These are phyloP conservation scores for Cucumis melo DNA, from an alignment of 306 rosid genomes.

Conservation along the genomic window DNA sequence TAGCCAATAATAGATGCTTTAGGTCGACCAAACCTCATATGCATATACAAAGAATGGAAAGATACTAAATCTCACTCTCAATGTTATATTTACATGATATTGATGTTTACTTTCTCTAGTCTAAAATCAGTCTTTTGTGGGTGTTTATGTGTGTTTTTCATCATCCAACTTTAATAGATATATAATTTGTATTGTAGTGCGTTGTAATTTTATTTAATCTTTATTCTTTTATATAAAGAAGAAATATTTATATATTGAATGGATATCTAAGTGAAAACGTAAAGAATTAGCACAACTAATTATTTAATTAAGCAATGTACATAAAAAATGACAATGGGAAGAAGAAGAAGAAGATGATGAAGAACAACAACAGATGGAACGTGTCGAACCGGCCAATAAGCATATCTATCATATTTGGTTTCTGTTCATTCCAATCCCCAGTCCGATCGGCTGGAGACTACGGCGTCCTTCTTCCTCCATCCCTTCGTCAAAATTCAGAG, in stretches of 20 bases:
- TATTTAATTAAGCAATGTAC: background rate
- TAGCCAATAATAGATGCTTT: no score
- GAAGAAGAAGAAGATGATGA: no score
- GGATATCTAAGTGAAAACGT: background rate
- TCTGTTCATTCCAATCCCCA: background rate
- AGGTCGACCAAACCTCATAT: no score
- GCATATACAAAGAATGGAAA: no score
- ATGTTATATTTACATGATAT: no score
- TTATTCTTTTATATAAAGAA: background rate
- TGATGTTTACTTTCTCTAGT: no score
- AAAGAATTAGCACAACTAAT: background rate
- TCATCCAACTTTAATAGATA: no score
- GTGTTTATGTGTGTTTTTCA: no score
- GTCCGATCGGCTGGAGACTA: background rate
- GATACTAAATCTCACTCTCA: no score
- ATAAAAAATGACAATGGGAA: background rate
- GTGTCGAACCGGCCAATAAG: background rate
- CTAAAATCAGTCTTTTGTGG: no score
- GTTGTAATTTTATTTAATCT: no score
- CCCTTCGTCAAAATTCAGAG: slow-evolving; percentile 28
- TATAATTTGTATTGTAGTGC: no score
- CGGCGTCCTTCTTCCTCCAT: background rate
- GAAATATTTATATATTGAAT: background rate
- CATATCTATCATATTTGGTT: background rate
- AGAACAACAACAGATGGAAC: background rate